Evolutionary conservation across 805 yeast species (phyloP).

Genomic region (Saturnispora zaruensis): DNA sequence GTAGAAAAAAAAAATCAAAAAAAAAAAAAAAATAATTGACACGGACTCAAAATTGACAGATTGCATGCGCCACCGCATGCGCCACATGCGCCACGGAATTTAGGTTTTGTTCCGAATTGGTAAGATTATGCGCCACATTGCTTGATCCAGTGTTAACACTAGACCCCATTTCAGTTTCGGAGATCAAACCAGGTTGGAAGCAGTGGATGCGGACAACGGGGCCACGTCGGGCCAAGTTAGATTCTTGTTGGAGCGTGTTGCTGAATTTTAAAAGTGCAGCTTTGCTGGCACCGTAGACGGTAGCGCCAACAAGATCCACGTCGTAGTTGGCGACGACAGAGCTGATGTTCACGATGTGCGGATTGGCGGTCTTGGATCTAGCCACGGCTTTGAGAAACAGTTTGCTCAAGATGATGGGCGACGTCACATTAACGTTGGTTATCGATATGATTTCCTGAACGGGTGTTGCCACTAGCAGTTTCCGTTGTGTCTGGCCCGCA

Average conservation of each 20-base stretch:
- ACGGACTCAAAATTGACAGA: conserved; percentile 1
- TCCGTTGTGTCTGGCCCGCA: conserved; percentile 57
- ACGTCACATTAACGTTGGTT: conserved; percentile 46
- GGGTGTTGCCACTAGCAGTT: conserved; percentile 38
- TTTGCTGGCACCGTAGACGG: conserved; percentile 63
- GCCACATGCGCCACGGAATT: conserved; percentile 1
- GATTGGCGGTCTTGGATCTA: conserved; percentile 21
- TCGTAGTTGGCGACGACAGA: conserved; percentile 46
- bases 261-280: conserved; percentile 63
- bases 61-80: conserved; percentile 11
- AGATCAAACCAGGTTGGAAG: conserved; percentile 58
- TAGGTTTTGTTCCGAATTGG: not conserved
- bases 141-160: conserved; percentile 16
- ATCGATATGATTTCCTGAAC: conserved; percentile 36
- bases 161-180: conserved; percentile 59
- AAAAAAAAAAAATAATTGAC: not conserved
- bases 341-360: conserved; percentile 52
- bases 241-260: conserved; percentile 48
- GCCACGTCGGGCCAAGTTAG: conserved; percentile 28
- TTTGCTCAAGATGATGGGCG: conserved; percentile 54
- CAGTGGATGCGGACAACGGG: conserved; percentile 52
- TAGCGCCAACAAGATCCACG: conserved; percentile 36
- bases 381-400: conserved; percentile 45
- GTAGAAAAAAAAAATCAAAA: not conserved
- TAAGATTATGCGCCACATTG: not conserved